Conservation (phyloP, 345 rosid species). For the Geranium brycei region DNA sequence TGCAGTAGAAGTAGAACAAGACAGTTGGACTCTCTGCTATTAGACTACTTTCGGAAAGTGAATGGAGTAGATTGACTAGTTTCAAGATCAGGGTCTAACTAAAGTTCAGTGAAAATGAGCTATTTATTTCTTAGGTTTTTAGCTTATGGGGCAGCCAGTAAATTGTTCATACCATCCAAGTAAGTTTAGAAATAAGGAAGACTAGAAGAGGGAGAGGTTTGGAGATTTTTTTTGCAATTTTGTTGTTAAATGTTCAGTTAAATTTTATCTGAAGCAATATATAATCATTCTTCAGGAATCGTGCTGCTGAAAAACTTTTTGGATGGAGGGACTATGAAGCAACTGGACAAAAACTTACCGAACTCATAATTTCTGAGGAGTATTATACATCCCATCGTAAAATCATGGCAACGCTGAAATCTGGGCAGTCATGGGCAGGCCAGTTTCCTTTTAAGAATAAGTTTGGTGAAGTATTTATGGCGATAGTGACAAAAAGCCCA, state of each 20-base stretch:
- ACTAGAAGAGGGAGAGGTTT: no score
- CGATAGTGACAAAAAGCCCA: conserved; percentile 51
- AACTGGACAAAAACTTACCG: conserved; percentile 36
- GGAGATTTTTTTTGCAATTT: background rate
- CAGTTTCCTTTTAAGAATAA: conserved; percentile 68
- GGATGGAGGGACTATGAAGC: conserved; percentile 72
- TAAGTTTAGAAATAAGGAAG: no score
- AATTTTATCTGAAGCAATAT: background rate
- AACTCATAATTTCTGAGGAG: conserved; percentile 53
- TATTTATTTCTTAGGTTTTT: background rate
- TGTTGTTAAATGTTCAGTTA: background rate
- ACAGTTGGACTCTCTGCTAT: background rate
- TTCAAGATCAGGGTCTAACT: background rate
- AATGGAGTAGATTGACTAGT: background rate
- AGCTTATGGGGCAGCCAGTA: background rate
- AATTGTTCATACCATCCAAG: background rate
- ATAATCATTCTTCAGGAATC: conserved; percentile 47
- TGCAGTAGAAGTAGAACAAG: background rate
- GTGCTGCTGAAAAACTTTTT: conserved; percentile 58
- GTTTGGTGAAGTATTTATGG: conserved; percentile 62
- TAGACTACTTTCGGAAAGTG: background rate
- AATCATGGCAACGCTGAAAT: conserved; percentile 32
- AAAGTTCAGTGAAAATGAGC: background rate
- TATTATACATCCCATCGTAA: conserved; percentile 21
- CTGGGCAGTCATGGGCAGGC: conserved; percentile 69